Conservation (phyloP, 2,329 filamentous ascomycete species). For the Lecanosticta acicola region DNA sequence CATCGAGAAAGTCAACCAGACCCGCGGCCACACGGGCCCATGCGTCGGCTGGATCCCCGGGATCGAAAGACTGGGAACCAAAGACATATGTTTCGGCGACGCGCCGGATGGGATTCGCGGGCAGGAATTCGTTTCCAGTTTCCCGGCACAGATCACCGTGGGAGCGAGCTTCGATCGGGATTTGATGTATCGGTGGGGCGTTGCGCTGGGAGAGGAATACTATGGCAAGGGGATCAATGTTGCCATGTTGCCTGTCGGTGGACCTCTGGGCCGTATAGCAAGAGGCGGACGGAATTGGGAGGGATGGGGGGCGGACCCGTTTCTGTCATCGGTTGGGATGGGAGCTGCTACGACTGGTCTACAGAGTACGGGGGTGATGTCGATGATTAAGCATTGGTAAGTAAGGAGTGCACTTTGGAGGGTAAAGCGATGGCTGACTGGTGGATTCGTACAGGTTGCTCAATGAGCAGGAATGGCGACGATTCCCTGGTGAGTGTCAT, state of each 20-base stretch:
- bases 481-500: conserved; percentile 34
- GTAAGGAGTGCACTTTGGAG: too few relatives aligned
- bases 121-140: conserved; percentile 70
- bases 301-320: conserved; percentile 63
- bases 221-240: conserved; percentile 29
- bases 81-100: conserved; percentile 40
- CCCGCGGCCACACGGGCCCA: conserved; percentile 27
- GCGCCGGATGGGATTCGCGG: conserved; percentile 56
- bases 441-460: conserved; percentile 47
- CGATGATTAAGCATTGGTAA: conserved; percentile 47
- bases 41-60: conserved; percentile 75
- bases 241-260: conserved; percentile 61
- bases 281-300: conserved; percentile 40
- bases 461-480: conserved; percentile 55
- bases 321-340: conserved; percentile 50
- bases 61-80: conserved; percentile 63
- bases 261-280: conserved; percentile 43
- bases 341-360: conserved; percentile 50
- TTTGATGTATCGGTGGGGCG: conserved; percentile 48
- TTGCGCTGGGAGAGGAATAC: conserved; percentile 45
- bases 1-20: conserved; percentile 34
- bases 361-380: conserved; percentile 33
- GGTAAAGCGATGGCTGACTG: too few relatives aligned
- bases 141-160: conserved; percentile 67
- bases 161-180: conserved; percentile 49